A percentile compares a stretch with the other conserved stretches of the same genome.
Conservation (phyloP, 2,329 filamentous ascomycete species). For the Apiospora aurea region DNA sequence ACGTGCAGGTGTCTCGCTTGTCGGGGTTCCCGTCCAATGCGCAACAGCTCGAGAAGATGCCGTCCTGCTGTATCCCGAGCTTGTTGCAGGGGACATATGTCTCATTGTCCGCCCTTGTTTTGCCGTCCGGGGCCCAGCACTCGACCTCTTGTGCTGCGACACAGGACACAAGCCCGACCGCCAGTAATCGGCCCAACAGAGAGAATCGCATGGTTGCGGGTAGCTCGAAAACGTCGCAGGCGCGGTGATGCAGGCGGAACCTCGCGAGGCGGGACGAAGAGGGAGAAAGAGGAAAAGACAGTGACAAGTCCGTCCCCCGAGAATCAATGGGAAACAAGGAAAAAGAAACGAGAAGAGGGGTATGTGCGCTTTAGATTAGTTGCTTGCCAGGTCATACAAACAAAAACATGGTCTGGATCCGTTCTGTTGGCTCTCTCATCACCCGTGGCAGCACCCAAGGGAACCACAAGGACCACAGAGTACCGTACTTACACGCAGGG, state of each 20-base stretch:
- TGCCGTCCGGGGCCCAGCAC: slow-evolving; percentile 42
- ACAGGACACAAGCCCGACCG: not conserved
- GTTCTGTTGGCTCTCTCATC: not conserved
- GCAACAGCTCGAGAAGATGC: slow-evolving; percentile 42
- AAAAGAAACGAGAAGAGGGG: slow-evolving; percentile 14
- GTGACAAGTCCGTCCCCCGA: not conserved
- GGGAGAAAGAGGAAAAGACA: not conserved
- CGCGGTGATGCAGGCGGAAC: not conserved
- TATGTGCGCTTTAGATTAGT: not conserved
- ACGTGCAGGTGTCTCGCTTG: slow-evolving; percentile 38
- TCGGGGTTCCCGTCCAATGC: slow-evolving; percentile 36
- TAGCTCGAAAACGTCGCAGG: not conserved
- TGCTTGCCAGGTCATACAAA: slow-evolving; percentile 13
- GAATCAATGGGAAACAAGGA: not conserved
- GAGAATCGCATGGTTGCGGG: slow-evolving; percentile 11
- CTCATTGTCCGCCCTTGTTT: slow-evolving; percentile 36
- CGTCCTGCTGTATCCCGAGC: slow-evolving; percentile 39
- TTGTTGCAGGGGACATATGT: slow-evolving; percentile 44
- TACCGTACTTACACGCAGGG: not conserved
- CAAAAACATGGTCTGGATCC: not conserved
- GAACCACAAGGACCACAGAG: not conserved
- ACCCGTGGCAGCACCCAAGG: not conserved
- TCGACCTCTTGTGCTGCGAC: slow-evolving; percentile 24
- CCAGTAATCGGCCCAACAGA: not conserved
- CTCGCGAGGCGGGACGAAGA: not conserved